These are phyloP conservation scores for Torulaspora franciscae DNA, from an alignment of 805 yeast species.

Conservation along the genomic window DNA sequence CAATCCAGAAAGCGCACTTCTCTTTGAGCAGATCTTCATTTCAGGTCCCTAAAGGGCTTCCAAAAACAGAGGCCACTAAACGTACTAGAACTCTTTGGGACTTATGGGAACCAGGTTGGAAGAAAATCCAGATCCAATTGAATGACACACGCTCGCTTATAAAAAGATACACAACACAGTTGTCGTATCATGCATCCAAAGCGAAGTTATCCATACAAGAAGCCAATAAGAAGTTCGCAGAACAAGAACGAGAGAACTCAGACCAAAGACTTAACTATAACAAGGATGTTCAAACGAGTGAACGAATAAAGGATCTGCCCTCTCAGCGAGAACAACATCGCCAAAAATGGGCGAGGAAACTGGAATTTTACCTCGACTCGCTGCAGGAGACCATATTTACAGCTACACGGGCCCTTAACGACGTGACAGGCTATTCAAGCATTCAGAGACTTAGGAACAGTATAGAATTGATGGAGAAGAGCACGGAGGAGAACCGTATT, in stretches of 20 bases:
- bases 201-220: slow-evolving; percentile 37
- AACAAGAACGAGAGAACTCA: slow-evolving; percentile 36
- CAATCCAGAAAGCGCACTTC: not conserved
- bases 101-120: slow-evolving; percentile 14
- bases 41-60: slow-evolving; percentile 3
- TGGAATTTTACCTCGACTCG: slow-evolving; percentile 49
- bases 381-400: slow-evolving; percentile 53
- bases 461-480: slow-evolving; percentile 53
- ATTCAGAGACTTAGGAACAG: slow-evolving; percentile 65
- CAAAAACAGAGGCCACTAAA: not conserved
- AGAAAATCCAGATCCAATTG: slow-evolving; percentile 12
- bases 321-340: slow-evolving; percentile 43
- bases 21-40: slow-evolving; percentile 1
- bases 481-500: slow-evolving; percentile 45
- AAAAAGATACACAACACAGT: slow-evolving; percentile 15
- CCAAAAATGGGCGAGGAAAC: slow-evolving; percentile 40
- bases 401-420: slow-evolving; percentile 70
- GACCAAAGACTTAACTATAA: slow-evolving; percentile 35
- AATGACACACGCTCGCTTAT: slow-evolving; percentile 8
- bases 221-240: slow-evolving; percentile 37
- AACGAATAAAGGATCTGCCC: slow-evolving; percentile 39
- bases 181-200: slow-evolving; percentile 22
- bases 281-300: slow-evolving; percentile 34
- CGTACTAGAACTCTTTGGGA: slow-evolving; percentile 6
- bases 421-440: slow-evolving; percentile 83